These are phyloP conservation scores for Russula brevipes DNA, from an alignment of 768 basidiomycete genomes.

Conservation along the genomic window DNA sequence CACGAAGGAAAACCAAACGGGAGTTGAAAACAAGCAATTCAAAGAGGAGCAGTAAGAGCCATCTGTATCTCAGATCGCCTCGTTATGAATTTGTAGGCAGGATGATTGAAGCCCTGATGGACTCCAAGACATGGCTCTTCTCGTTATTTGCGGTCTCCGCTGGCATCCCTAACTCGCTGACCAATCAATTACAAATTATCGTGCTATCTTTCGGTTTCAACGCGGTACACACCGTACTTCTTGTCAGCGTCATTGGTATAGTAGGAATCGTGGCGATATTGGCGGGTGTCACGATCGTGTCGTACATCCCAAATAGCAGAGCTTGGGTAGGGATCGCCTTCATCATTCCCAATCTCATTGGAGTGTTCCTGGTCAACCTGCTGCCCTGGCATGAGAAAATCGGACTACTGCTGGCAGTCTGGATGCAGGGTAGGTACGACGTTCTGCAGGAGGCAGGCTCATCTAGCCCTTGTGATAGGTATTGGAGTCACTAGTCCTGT, in stretches of 20 bases:
- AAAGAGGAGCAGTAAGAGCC: slow-evolving; percentile 68
- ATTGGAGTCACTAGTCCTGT: slow-evolving; percentile 57
- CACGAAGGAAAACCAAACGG: slow-evolving; percentile 64
- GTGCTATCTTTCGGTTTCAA: slow-evolving; percentile 62
- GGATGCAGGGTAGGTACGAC: slow-evolving; percentile 43
- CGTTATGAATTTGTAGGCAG: slow-evolving; percentile 33
- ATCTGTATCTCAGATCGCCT: not conserved
- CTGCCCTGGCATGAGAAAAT: slow-evolving; percentile 62
- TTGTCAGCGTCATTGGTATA: slow-evolving; percentile 60
- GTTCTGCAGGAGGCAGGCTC: not conserved
- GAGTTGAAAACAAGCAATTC: slow-evolving; percentile 76
- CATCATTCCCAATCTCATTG: slow-evolving; percentile 60
- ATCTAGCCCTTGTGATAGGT: slow-evolving; percentile 28
- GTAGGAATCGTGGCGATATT: slow-evolving; percentile 67
- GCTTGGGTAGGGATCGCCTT: slow-evolving; percentile 61
- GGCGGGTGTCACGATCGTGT: slow-evolving; percentile 54
- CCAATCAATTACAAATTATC: slow-evolving; percentile 62
- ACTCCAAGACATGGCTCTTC: slow-evolving; percentile 75
- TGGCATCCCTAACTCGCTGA: slow-evolving; percentile 62
- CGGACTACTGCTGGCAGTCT: slow-evolving; percentile 56
- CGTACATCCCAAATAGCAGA: slow-evolving; percentile 51
- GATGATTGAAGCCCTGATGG: slow-evolving; percentile 60
- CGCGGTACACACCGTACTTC: slow-evolving; percentile 59
- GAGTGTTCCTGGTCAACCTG: slow-evolving; percentile 55
- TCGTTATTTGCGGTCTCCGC: slow-evolving; percentile 58